These are phyloP conservation scores for Gryganskiella cystojenkinii DNA, from an alignment of 192 early-diverging fungal species.

Conservation along the genomic window DNA sequence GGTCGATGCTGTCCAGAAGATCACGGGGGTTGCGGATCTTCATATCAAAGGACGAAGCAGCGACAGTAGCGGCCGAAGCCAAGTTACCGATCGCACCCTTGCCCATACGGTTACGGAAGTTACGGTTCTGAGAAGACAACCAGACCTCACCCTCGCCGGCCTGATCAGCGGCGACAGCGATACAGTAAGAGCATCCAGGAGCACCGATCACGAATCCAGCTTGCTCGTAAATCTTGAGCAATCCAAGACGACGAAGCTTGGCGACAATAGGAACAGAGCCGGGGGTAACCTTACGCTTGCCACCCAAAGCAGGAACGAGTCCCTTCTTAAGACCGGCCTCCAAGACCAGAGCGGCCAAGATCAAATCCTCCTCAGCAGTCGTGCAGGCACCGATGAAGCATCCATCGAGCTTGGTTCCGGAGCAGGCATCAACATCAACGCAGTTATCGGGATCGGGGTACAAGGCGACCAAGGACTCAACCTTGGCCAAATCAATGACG, in stretches of 20 bases:
- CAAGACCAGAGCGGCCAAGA: constrained; percentile 78
- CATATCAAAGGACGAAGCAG: constrained; percentile 83
- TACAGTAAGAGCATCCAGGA: constrained; percentile 85
- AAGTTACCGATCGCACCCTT: constrained; percentile 84
- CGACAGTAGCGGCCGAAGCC: constrained; percentile 81
- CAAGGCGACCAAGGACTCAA: constrained; percentile 75
- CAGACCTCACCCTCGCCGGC: constrained; percentile 84
- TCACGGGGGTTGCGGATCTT: constrained; percentile 73
- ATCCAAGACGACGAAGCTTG: constrained; percentile 79
- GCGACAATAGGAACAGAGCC: constrained; percentile 83
- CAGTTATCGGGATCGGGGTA: constrained; percentile 85
- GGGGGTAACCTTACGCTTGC: constrained; percentile 80
- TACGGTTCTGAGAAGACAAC: constrained; percentile 87
- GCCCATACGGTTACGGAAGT: constrained; percentile 89
- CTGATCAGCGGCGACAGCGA: constrained; percentile 81
- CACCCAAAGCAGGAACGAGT: constrained; percentile 64
- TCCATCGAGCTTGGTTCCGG: constrained; percentile 78
- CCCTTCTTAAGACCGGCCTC: constrained; percentile 80
- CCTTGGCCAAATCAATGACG: constrained; percentile 75
- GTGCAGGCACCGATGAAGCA: constrained; percentile 87
- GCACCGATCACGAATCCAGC: constrained; percentile 81
- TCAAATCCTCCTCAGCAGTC: constrained; percentile 86
- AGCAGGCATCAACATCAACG: constrained; percentile 65
- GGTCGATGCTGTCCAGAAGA: constrained; percentile 74
- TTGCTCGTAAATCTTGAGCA: constrained; percentile 78